Evolutionary conservation across 1,284 basidiomycete species (phyloP).

Genomic region (Neolentinus lepideus): DNA sequence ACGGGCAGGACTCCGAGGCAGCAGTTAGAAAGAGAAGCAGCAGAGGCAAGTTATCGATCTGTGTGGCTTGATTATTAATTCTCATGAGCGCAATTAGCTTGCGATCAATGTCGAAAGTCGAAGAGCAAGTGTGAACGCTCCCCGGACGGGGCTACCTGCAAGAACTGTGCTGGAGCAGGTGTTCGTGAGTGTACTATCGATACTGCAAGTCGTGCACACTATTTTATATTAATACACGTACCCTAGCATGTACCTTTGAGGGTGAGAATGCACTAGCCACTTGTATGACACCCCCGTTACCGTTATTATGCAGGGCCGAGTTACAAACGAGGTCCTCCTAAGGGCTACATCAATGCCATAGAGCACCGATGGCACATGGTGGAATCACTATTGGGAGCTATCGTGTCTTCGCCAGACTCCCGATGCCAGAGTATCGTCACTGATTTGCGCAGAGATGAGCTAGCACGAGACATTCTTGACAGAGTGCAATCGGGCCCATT

Average conservation of each 20-base stretch:
- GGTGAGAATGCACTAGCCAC: not conserved
- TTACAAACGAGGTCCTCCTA: constrained; percentile 82
- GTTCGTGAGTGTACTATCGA: constrained; percentile 35
- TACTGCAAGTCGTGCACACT: not conserved
- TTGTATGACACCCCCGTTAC: not conserved
- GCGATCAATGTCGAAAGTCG: constrained; percentile 79
- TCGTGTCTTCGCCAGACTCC: constrained; percentile 67
- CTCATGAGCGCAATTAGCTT: constrained; percentile 37
- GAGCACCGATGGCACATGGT: constrained; percentile 87
- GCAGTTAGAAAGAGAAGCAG: constrained; percentile 2
- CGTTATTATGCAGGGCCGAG: constrained; percentile 50
- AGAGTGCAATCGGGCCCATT: constrained; percentile 74
- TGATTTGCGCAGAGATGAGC: constrained; percentile 62
- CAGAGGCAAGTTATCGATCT: constrained; percentile 10
- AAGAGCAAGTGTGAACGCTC: constrained; percentile 81
- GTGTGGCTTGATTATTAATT: constrained; percentile 23
- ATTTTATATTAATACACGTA: not conserved
- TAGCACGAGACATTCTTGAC: constrained; percentile 64
- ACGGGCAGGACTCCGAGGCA: constrained; percentile 1
- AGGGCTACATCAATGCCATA: constrained; percentile 86
- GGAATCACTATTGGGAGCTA: constrained; percentile 73
- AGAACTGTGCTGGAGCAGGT: constrained; percentile 57
- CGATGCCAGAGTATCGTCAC: constrained; percentile 62
- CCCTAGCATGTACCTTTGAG: constrained; percentile 48
- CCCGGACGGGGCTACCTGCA: constrained; percentile 46